Base-by-base conservation (phyloP, 371 early-diverging fungal species). In the Saksenaea oblongispora region DNA sequence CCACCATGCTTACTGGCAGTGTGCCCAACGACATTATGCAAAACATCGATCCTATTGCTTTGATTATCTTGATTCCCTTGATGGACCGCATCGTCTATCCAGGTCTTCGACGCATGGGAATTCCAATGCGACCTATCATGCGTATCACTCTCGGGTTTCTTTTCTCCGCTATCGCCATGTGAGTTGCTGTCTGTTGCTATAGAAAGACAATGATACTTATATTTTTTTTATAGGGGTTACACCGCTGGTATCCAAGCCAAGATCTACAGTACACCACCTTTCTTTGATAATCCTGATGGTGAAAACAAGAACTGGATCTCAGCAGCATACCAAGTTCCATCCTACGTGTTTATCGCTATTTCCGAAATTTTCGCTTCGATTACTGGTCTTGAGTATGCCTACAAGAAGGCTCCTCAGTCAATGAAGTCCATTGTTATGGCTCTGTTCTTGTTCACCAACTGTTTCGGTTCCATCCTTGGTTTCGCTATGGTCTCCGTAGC, bases 361-460 rank as follows among this genome's bases (percentile, higher is more conserved):
- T 86, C 87, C 14, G 89, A 87, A 76, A 86, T 73, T 26, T 90
- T 92, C 62, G 80, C 89, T 0, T 89, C 89, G 28, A 85, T 88
- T 47, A 91, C 91, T 5, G 93, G 91, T 63, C 77, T 89, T 24
- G 93, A 93, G 76, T 91, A 85, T 65, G 91, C 93, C 17, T 93
- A 85, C 87, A 88, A 84, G 71, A 85, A 87, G 71, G 91, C 93
- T n/a, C 86, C 91, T 13, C 80, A 81, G 13, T 82, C 84, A 59
- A 87, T 93, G 82, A 93, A 91, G 82, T 90, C 92, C 10, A 82
- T 91, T 17, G 87, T 91, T 47, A 88, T 88, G 82, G 79, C 91
- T 7, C 61, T 89, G 28, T 91, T 84, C 83, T 74, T 93, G 70
- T 82, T 91, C 62, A 85, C 90, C 57, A 88, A 83, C 74, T 88